These are phyloP conservation scores for Eimeria zaria DNA, from an alignment of 169 alveolate genomes.

Conservation along the genomic window DNA sequence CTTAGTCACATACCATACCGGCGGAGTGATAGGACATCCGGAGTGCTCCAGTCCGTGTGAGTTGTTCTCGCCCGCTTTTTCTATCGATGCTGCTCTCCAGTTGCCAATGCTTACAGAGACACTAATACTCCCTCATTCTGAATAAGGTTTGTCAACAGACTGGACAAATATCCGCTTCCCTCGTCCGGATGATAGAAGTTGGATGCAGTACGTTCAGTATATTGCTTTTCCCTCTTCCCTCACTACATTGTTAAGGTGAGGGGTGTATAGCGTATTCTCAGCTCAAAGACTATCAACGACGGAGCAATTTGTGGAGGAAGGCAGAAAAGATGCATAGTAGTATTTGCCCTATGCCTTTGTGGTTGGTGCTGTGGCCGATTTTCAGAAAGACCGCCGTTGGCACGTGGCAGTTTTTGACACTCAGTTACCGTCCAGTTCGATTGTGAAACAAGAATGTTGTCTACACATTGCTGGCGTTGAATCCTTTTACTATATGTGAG, in stretches of 20 bases:
- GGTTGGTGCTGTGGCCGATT: background rate
- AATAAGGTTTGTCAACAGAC: background rate
- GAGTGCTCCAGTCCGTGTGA: background rate
- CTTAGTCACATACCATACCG: background rate
- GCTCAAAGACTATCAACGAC: background rate
- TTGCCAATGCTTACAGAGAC: too few relatives aligned
- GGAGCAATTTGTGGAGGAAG: background rate
- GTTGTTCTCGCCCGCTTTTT: background rate
- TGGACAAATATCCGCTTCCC: background rate
- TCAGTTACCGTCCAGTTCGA: background rate
- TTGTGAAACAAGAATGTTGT: background rate
- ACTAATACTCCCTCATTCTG: background rate
- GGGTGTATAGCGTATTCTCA: background rate
- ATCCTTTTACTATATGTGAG: background rate
- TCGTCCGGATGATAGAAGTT: background rate
- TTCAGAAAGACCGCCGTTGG: background rate
- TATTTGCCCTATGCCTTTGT: background rate
- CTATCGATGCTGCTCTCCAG: background rate
- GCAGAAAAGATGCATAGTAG: background rate
- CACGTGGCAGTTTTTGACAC: background rate
- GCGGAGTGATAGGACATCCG: background rate
- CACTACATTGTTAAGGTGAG: background rate
- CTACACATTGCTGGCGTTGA: background rate
- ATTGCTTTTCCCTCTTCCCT: background rate
- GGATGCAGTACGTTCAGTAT: background rate